Evolutionary conservation across 2,329 filamentous ascomycete species (phyloP).

Genomic region (Fusarium caatingaense): DNA sequence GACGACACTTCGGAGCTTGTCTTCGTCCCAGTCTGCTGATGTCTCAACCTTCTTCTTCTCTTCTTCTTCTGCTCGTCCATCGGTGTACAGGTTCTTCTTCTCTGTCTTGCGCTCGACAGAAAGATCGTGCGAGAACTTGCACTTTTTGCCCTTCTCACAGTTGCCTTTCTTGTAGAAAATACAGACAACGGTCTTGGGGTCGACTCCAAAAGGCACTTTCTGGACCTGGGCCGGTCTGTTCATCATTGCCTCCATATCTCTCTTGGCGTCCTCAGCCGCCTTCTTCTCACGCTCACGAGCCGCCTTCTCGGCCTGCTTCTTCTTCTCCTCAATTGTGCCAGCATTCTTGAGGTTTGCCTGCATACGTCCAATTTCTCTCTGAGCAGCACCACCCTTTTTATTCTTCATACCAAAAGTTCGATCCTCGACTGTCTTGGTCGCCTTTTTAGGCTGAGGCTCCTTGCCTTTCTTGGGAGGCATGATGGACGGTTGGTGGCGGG

Average conservation of each 20-base stretch:
- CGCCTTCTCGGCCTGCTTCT: constrained; percentile 74
- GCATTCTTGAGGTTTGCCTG: constrained; percentile 77
- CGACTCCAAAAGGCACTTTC: constrained; percentile 96
- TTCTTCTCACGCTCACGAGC: constrained; percentile 87
- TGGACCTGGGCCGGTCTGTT: constrained; percentile 95
- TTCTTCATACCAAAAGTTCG: constrained; percentile 99
- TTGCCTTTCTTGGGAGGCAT: constrained; percentile 80
- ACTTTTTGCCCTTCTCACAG: constrained; percentile 97
- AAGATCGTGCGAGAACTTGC: constrained; percentile 96
- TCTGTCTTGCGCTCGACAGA: constrained; percentile 89
- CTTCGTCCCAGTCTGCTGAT: constrained; percentile 97
- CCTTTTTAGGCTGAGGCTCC: constrained; percentile 67
- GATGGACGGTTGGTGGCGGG: constrained; percentile 54
- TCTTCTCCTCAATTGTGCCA: constrained; percentile 89
- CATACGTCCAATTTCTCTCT: constrained; percentile 91
- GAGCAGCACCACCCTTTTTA: constrained; percentile 92
- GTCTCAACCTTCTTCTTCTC: constrained; percentile 89
- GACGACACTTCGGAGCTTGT: constrained; percentile 90
- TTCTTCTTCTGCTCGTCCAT: constrained; percentile 76
- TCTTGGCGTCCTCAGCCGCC: constrained; percentile 85
- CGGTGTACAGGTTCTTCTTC: constrained; percentile 92
- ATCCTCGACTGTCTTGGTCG: constrained; percentile 81
- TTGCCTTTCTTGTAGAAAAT: constrained; percentile 97
- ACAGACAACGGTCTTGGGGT: constrained; percentile 96
- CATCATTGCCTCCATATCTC: constrained; percentile 83